Conservation (phyloP, 352 stramenopile genomes). For the Elongisporangium undulatum region DNA sequence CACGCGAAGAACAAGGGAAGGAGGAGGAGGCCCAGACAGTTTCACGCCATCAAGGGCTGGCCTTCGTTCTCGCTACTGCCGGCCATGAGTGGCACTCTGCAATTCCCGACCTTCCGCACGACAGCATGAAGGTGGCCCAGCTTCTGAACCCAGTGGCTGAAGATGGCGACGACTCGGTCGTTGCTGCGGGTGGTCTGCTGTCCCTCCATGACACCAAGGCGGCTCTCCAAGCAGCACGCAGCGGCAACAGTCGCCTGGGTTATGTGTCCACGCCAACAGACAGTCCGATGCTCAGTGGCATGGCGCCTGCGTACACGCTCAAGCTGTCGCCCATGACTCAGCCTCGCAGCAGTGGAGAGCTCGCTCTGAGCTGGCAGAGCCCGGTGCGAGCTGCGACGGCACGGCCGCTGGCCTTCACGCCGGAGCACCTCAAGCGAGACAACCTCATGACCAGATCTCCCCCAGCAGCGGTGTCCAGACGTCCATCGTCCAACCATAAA, state of each 20-base stretch:
- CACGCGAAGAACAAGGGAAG: background rate
- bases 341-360: background rate
- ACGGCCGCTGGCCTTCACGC: background rate
- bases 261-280: background rate
- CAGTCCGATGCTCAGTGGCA: background rate
- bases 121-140: conserved; percentile 19
- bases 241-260: background rate
- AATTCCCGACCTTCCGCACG: background rate
- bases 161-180: background rate
- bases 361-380: background rate
- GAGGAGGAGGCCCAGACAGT: background rate
- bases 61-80: background rate
- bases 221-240: background rate
- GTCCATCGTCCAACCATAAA: background rate
- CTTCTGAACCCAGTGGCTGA: conserved; percentile 25
- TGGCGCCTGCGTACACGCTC: background rate
- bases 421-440: background rate
- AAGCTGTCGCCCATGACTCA: background rate
- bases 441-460: background rate
- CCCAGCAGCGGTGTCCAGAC: background rate
- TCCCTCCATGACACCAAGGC: background rate
- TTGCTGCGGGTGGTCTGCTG: background rate
- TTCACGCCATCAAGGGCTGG: background rate
- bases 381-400: background rate
- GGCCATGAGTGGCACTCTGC: background rate